Evolutionary conservation across 805 yeast species (phyloP).

Genomic region (Wickerhamomyces kurtzmanii): DNA sequence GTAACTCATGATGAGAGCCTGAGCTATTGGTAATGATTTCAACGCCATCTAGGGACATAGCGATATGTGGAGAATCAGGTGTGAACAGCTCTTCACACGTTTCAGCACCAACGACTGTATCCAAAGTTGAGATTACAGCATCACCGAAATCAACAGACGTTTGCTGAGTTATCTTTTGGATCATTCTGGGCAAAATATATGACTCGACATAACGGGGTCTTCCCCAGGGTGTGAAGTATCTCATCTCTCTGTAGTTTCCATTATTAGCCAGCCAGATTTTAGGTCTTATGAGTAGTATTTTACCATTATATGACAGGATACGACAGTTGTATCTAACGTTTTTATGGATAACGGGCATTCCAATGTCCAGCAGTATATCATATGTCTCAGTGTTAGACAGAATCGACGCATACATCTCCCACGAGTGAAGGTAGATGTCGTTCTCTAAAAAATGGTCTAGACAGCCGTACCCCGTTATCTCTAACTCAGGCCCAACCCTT

Average conservation of each 20-base stretch:
- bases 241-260: constrained; percentile 97
- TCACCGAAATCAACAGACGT: constrained; percentile 75
- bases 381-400: constrained; percentile 55
- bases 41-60: constrained; percentile 91
- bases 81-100: constrained; percentile 98
- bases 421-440: constrained; percentile 80
- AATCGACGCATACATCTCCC: constrained; percentile 89
- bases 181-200: constrained; percentile 59
- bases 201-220: constrained; percentile 68
- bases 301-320: constrained; percentile 67
- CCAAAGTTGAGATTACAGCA: constrained; percentile 74
- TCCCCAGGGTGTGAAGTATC: constrained; percentile 93
- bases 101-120: constrained; percentile 92
- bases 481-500: constrained; percentile 96
- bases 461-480: constrained; percentile 91
- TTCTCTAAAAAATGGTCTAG: constrained; percentile 89
- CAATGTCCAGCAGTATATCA: constrained; percentile 81
- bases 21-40: constrained; percentile 93
- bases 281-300: constrained; percentile 81
- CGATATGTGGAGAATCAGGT: constrained; percentile 91
- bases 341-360: constrained; percentile 88
- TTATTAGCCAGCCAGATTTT: constrained; percentile 92
- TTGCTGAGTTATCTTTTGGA: constrained; percentile 62
- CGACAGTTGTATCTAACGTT: constrained; percentile 90
- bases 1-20: constrained; percentile 95